A percentile compares a stretch with the other conserved stretches of the same genome.
Conservation (phyloP, 2,329 filamentous ascomycete genomes). For the Penicillium sp. region DNA sequence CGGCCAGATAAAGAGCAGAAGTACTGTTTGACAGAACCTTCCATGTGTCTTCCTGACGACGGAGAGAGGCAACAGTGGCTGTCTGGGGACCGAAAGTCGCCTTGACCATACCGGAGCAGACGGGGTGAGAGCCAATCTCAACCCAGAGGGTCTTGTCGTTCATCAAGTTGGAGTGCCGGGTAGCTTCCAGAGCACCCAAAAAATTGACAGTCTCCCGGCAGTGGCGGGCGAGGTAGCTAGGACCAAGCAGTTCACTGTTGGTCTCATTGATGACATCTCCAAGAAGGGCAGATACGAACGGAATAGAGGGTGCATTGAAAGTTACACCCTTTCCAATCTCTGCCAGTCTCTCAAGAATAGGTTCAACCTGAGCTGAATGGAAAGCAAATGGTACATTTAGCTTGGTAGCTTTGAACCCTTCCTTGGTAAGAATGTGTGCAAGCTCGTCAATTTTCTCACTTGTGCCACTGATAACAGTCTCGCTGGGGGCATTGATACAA, state of each 20-base stretch:
- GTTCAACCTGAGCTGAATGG: constrained; percentile 48
- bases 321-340: constrained; percentile 36
- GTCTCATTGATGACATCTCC: constrained; percentile 42
- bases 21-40: constrained; percentile 40
- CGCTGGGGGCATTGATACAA: constrained; percentile 46
- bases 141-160: constrained; percentile 70
- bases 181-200: constrained; percentile 42
- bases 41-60: constrained; percentile 44
- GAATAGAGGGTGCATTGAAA: constrained; percentile 41
- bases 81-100: constrained; percentile 59
- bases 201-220: constrained; percentile 50
- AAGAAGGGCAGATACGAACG: constrained; percentile 48
- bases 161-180: constrained; percentile 47
- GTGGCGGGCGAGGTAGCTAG: constrained; percentile 42
- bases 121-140: constrained; percentile 56
- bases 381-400: constrained; percentile 48
- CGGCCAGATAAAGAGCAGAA: constrained; percentile 37
- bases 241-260: constrained; percentile 33
- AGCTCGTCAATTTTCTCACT: constrained; percentile 38
- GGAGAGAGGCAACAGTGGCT: constrained; percentile 48
- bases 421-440: constrained; percentile 34
- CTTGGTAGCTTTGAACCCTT: constrained; percentile 42
- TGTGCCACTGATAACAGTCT: constrained; percentile 45
- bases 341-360: constrained; percentile 45
- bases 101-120: constrained; percentile 48